A percentile compares a stretch with the other conserved stretches of the same genome.
Conservation (phyloP, 768 basidiomycete species). For the Tricholoma saponaceum region DNA sequence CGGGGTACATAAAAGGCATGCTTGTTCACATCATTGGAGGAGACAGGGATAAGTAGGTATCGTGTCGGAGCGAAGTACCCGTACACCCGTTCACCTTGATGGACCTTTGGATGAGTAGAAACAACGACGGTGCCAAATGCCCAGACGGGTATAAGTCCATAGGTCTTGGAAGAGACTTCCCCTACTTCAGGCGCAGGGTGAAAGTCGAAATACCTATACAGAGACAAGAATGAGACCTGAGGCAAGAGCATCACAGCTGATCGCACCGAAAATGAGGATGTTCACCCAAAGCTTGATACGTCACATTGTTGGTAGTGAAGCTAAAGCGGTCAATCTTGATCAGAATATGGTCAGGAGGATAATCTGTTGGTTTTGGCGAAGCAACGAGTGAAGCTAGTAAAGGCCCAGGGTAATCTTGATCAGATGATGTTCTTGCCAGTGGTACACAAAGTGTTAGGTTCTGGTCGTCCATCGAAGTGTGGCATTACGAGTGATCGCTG, state of each 20-base stretch:
- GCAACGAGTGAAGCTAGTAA: slow-evolving; percentile 19
- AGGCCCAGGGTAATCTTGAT: slow-evolving; percentile 14
- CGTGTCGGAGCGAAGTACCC: slow-evolving; percentile 58
- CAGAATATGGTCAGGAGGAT: slow-evolving; percentile 44
- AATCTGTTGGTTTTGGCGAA: slow-evolving; percentile 16
- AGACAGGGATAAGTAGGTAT: slow-evolving; percentile 53
- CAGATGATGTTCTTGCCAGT: slow-evolving; percentile 24
- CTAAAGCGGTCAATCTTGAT: slow-evolving; percentile 64
- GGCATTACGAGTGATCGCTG: too few relatives aligned
- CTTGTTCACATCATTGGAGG: slow-evolving; percentile 46
- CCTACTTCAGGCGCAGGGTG: slow-evolving; percentile 42
- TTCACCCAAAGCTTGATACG: slow-evolving; percentile 57
- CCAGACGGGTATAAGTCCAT: slow-evolving; percentile 71
- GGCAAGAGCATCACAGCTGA: not conserved
- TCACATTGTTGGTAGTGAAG: slow-evolving; percentile 68
- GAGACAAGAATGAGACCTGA: not conserved
- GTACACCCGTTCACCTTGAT: slow-evolving; percentile 56
- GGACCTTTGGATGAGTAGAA: slow-evolving; percentile 46
- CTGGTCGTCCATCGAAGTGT: not conserved
- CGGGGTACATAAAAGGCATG: slow-evolving; percentile 55
- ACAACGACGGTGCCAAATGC: slow-evolving; percentile 57
- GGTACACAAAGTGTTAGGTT: slow-evolving; percentile 30
- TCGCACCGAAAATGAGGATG: slow-evolving; percentile 46
- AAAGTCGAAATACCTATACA: slow-evolving; percentile 63
- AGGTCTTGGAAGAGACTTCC: slow-evolving; percentile 39